Base-by-base conservation (phyloP, 2,329 filamentous ascomycete species). In the Alternaria ventricosa region DNA sequence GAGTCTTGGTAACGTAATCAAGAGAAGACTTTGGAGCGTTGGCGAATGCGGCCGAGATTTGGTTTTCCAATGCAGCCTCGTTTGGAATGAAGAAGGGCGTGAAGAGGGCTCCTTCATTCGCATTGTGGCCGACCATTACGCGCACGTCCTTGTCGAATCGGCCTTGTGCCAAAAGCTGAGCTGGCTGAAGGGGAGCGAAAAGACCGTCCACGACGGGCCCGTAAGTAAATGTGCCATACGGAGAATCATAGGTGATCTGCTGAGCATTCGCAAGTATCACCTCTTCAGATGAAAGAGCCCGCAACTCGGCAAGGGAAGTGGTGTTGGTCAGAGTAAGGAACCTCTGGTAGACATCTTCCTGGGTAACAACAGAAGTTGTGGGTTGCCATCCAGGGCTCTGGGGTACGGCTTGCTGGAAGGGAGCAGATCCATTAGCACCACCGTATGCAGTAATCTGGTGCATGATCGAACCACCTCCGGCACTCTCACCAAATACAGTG, bases 91-190 rank as follows among this genome's bases (percentile, higher is more conserved):
- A 79, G 0, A 80, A 78, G 5, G 78, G 73, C 2, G 82, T 83
- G 71, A 85, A 85, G 4, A 81, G 71, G 1, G 81, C 67, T 41
- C 83, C 83, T 71, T 85, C 84, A 53, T 83, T 69, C 3, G 79
- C 69, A 55, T 84, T 85, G 71, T 85, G 82, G 20, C 78, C 78
- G 10, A 76, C 74, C 72, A 82, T 77, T 12, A 81, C 66, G 1
- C 68, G 66, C 8, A 82, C 66, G 10, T 70, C 59, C 45, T 79
- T 76, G 63, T 80, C 74, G 61, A 80, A 82, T 22, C 75, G 71
- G 13, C 79, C 78, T 57, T 78, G 73, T 8, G 74, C 74, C 22
- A 81, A 75, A 23, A 81, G 74, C 45, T 76, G 74, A 33, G 71
- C 75, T 6, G 77, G 76, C 28, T 75, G 75, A 1, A 60, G 67